These are phyloP conservation scores for Aspergillus versicolor DNA, from an alignment of 2,329 filamentous ascomycete genomes.

Conservation along the genomic window DNA sequence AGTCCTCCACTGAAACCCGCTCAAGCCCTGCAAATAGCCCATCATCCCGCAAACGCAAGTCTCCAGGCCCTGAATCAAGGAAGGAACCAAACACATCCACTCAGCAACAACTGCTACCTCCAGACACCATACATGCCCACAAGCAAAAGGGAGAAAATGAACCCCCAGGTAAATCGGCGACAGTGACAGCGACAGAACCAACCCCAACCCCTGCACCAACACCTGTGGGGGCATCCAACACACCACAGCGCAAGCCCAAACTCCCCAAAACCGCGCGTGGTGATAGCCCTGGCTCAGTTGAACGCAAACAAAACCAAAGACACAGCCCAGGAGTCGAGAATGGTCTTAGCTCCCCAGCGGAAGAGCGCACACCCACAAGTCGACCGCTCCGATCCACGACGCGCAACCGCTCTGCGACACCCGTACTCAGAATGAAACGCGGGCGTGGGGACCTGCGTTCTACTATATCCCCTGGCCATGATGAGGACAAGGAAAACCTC, in stretches of 20 bases:
- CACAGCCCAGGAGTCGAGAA: conserved; percentile 4
- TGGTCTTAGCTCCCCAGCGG: conserved; percentile 1
- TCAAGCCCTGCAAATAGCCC: conserved; percentile 26
- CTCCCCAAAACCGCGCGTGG: conserved; percentile 30
- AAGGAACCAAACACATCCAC: background rate
- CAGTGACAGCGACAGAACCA: background rate
- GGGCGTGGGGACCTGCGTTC: conserved; percentile 23
- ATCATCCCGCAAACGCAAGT: conserved; percentile 38
- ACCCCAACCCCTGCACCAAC: background rate
- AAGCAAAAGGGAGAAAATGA: background rate
- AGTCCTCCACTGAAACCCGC: background rate
- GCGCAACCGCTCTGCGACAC: conserved; percentile 15
- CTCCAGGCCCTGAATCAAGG: conserved; percentile 30
- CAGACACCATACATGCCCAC: background rate
- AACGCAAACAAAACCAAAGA: conserved; percentile 24
- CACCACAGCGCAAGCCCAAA: conserved; percentile 27
- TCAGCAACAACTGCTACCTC: background rate
- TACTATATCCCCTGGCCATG: conserved; percentile 1
- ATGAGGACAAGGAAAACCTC: conserved; percentile 19
- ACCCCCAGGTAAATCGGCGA: conserved; percentile 7
- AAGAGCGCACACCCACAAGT: conserved; percentile 16
- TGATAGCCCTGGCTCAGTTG: conserved; percentile 36
- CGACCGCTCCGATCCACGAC: conserved; percentile 20
- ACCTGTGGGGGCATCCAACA: background rate
- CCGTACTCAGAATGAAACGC: conserved; percentile 24